phyloP scores from a whole-genome alignment of 495 filamentous ascomycete genomes.

The Melanomma pulvis-pyrius region DNA sequence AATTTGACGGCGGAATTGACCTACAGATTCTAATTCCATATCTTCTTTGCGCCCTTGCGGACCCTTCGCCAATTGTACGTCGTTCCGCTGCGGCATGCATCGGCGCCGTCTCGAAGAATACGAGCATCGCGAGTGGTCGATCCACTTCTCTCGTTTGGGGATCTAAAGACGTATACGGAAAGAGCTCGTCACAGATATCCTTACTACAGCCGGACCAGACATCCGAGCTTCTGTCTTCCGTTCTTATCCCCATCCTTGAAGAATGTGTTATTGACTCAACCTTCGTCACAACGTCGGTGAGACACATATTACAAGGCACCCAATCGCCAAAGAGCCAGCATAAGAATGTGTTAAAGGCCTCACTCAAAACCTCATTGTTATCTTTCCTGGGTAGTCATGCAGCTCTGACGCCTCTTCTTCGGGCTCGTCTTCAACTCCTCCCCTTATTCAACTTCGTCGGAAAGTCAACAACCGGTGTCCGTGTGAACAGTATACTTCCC shows the following conservation, averaged over 20 bases:
- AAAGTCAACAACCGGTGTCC: slow-evolving; percentile 65
- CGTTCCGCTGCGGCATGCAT: slow-evolving; percentile 70
- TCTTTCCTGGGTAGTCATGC: slow-evolving; percentile 76
- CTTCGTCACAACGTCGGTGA: slow-evolving; percentile 64
- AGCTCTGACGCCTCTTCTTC: slow-evolving; percentile 64
- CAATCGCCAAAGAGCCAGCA: slow-evolving; percentile 33
- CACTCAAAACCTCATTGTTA: slow-evolving; percentile 52
- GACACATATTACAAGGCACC: slow-evolving; percentile 57
- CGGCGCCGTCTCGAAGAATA: slow-evolving; percentile 44
- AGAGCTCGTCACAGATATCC: slow-evolving; percentile 53
- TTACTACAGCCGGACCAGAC: slow-evolving; percentile 63
- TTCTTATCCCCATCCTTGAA: slow-evolving; percentile 72
- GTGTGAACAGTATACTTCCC: slow-evolving; percentile 71
- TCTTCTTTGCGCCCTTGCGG: slow-evolving; percentile 69
- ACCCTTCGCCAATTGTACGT: slow-evolving; percentile 72
- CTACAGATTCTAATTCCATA: slow-evolving; percentile 64
- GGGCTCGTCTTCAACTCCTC: slow-evolving; percentile 70
- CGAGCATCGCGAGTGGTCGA: neutral
- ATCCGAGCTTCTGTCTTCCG: slow-evolving; percentile 61
- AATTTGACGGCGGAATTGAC: slow-evolving; percentile 48
- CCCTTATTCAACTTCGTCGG: slow-evolving; percentile 69
- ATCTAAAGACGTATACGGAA: slow-evolving; percentile 55
- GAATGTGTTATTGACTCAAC: slow-evolving; percentile 77
- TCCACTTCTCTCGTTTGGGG: slow-evolving; percentile 14
- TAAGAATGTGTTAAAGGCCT: slow-evolving; percentile 17